Evolutionary conservation across 345 rosid genomes (phyloP).

Genomic region (Linum lewisii): DNA sequence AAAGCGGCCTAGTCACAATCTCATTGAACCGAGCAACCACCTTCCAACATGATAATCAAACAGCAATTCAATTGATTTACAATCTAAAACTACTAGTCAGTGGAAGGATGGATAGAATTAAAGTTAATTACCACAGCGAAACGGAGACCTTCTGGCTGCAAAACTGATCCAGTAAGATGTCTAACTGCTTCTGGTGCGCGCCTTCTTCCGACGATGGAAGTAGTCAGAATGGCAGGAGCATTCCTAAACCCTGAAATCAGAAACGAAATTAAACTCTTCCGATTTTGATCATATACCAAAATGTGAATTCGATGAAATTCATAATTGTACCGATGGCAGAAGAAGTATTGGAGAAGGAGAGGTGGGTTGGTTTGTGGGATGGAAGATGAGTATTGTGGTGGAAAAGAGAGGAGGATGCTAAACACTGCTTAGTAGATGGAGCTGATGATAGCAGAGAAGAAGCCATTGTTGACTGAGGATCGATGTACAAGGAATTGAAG

Average conservation of each 20-base stretch:
- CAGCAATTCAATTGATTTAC: neutral
- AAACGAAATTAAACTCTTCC: neutral
- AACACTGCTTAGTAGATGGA: neutral
- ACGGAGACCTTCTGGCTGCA: slow-evolving; percentile 60
- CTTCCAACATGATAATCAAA: slow-evolving; percentile 19
- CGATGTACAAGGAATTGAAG: neutral
- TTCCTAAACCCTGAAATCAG: neutral
- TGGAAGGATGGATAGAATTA: neutral
- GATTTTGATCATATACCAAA: neutral
- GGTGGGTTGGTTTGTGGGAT: neutral
- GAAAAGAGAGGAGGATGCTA: neutral
- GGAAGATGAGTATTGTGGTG: neutral
- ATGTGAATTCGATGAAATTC: neutral
- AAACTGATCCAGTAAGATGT: slow-evolving; percentile 58
- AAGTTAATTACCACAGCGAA: slow-evolving; percentile 61
- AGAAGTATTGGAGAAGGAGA: neutral
- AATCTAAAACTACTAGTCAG: neutral
- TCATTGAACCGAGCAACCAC: slow-evolving; percentile 97
- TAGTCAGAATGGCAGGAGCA: neutral
- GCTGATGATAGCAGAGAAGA: neutral
- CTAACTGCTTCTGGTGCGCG: slow-evolving; percentile 38
- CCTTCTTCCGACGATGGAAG: neutral
- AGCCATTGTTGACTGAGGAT: neutral
- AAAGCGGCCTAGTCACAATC: slow-evolving; percentile 65
- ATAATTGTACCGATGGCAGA: neutral